Conservation (phyloP, 2,329 filamentous ascomycete genomes). For the Tolypocladium pustulatum region DNA sequence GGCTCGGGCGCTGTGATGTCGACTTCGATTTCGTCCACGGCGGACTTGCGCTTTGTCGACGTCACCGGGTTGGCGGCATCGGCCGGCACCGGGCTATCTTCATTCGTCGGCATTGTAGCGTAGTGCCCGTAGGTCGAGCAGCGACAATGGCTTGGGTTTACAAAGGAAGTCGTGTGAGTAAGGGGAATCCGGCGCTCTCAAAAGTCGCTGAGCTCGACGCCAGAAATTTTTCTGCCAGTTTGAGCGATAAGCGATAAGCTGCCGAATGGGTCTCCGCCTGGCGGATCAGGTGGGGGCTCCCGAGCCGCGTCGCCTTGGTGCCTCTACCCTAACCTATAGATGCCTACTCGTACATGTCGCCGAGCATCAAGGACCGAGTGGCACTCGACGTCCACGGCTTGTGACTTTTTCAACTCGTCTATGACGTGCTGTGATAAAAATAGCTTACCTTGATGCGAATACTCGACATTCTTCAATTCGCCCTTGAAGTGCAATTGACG, state of each 20-base stretch:
- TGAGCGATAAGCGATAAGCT: conserved; percentile 10
- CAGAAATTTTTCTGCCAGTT: neutral
- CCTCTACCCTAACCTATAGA: neutral
- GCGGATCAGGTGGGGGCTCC: neutral
- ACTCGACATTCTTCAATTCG: neutral
- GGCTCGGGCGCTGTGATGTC: conserved; percentile 85
- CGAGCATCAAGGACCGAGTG: neutral
- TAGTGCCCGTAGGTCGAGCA: neutral
- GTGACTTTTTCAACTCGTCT: too few relatives aligned
- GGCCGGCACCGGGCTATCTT: conserved; percentile 2
- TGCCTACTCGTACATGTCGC: too few relatives aligned
- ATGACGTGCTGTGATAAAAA: too few relatives aligned
- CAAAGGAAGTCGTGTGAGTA: neutral
- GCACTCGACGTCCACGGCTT: neutral
- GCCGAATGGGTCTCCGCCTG: neutral
- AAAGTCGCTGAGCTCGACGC: neutral
- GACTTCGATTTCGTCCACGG: conserved; percentile 70
- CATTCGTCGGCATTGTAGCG: conserved; percentile 6
- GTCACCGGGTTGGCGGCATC: conserved; percentile 6
- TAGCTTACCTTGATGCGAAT: neutral
- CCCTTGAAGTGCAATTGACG: neutral
- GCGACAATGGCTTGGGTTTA: neutral
- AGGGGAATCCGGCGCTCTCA: neutral
- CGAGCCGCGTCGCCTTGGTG: neutral
- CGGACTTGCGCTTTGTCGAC: conserved; percentile 56